These are phyloP conservation scores for Helichrysum umbraculigerum DNA, from an alignment of 129 eudicot species.

Conservation along the genomic window DNA sequence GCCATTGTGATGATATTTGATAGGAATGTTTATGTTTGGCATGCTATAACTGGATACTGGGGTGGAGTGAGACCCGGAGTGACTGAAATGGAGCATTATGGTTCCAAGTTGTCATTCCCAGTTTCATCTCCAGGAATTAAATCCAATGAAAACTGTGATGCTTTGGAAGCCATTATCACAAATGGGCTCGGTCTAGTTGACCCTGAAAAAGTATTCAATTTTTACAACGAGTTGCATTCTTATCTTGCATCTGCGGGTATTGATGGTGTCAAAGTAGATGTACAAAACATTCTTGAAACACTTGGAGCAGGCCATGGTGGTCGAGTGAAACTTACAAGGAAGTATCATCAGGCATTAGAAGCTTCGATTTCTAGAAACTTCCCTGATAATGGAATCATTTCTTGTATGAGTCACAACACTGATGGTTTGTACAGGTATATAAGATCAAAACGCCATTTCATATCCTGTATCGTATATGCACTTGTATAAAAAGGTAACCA, in stretches of 20 bases:
- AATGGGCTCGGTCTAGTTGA: conserved; percentile 79
- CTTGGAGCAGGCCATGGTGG: conserved; percentile 96
- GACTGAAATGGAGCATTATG: conserved; percentile 69
- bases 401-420: conserved; percentile 96
- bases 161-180: conserved; percentile 54
- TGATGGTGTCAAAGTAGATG: conserved; percentile 94
- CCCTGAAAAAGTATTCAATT: conserved; percentile 75
- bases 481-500: no score
- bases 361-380: conserved; percentile 80
- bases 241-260: conserved; percentile 84
- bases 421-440: conserved; percentile 84
- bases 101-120: conserved; percentile 64
- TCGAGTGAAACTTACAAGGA: conserved; percentile 75
- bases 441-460: neutral
- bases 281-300: conserved; percentile 84
- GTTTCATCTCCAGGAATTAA: conserved; percentile 69
- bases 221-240: conserved; percentile 79
- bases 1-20: conserved; percentile 1
- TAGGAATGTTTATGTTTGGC: conserved; percentile 94
- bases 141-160: conserved; percentile 56
- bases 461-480: neutral
- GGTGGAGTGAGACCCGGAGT: conserved; percentile 87
- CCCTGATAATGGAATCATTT: conserved; percentile 79
- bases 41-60: conserved; percentile 88
- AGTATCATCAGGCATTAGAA: conserved; percentile 84